Base-by-base conservation (phyloP, 208 protist species). In the Angomonas deanei region DNA sequence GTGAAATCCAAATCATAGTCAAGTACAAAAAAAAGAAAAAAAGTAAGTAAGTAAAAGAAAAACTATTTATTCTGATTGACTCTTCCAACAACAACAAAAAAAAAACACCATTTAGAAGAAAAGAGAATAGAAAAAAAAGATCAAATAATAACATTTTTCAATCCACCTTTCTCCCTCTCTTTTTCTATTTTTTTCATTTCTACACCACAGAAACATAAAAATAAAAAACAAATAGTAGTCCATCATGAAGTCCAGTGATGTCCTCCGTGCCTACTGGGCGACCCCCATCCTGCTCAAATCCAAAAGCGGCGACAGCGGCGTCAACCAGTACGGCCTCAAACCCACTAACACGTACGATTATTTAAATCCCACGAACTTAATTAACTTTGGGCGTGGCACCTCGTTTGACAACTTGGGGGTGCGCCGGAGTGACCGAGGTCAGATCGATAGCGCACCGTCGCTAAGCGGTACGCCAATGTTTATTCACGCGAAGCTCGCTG, bases 351-450 rank as follows among this genome's bases (percentile, higher is more conserved):
- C 84, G 3, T 92, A 91, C 55, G 89, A 95, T 70, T 95, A 81
- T 64, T 47, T 91, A 15, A 92, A 93, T 60, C 89, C 89, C 2
- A 93, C 89, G n/a, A 92, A 92, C 63, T 69, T 95, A 21, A 72
- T 95, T 33, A 95, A 95, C 82, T 95, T 85, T 66, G 89, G 89
- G 8, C 83, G 86, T 19, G 89, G 89, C 55, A 95, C 89, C 24
- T 69, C 71, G 26, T 92, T 92, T 64, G 89, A 95, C 73, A 94
- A 81, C 64, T 73, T 95, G 15, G 86, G 86, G 30, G 86, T 95
- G 58, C 82, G 89, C 13, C 83, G 85, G 36, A 70, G 74, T 6
- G 79, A 88, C 17, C 75, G 84, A 15, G 89, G 89, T 0, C 76
- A 93, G 70, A 90, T 92, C 27, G 84, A 94, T 72, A 91, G 82